These are phyloP conservation scores for Primulina huaijiensis DNA, from an alignment of 257 asterid species.

Conservation along the genomic window DNA sequence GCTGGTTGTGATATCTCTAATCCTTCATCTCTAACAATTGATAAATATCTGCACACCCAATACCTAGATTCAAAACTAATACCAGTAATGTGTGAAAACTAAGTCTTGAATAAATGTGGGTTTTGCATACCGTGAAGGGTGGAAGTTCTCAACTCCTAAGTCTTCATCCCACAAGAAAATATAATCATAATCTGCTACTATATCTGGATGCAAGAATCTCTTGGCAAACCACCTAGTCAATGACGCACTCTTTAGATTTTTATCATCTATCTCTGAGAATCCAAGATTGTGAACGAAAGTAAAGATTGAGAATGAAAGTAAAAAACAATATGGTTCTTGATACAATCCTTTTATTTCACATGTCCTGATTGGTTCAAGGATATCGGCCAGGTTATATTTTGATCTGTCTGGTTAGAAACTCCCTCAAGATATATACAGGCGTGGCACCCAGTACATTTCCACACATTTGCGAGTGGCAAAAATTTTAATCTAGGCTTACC, in stretches of 20 bases:
- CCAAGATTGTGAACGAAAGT: not conserved
- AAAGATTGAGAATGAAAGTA: not conserved
- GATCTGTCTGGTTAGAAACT: no score
- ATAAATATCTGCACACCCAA: slow-evolving; percentile 46
- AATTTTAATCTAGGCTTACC: slow-evolving; percentile 34
- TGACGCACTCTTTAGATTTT: slow-evolving; percentile 4
- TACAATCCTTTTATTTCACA: not conserved
- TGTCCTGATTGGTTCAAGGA: not conserved
- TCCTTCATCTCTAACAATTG: slow-evolving; percentile 70
- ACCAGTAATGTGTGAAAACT: not conserved
- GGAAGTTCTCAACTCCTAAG: slow-evolving; percentile 72
- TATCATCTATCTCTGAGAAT: no score
- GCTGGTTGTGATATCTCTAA: slow-evolving; percentile 92
- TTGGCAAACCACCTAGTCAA: slow-evolving; percentile 80
- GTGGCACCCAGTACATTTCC: not conserved
- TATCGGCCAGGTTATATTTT: not conserved
- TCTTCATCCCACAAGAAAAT: slow-evolving; percentile 83
- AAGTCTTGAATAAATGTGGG: not conserved
- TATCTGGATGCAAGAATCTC: slow-evolving; percentile 74
- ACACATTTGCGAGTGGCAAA: not conserved
- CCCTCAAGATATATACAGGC: not conserved
- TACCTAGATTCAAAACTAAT: not conserved
- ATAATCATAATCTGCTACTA: slow-evolving; percentile 56
- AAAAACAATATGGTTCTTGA: no score
- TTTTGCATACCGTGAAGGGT: slow-evolving; percentile 54